Evolutionary conservation across 75 land plant species (phyloP), one percentile per base, ranked within the genome.

Genomic region (Pinus tabuliformis): DNA sequence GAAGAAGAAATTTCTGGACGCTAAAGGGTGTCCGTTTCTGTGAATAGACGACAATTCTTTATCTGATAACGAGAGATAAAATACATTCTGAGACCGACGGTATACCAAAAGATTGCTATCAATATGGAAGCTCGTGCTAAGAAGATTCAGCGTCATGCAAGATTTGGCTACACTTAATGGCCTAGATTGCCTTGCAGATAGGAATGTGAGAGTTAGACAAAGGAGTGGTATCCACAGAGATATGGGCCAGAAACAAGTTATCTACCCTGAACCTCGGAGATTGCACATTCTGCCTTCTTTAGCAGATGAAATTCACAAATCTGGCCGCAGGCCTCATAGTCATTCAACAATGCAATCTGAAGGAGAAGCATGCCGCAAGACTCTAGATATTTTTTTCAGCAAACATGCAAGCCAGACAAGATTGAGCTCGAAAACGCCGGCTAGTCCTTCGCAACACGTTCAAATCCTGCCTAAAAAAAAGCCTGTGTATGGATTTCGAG

Each of bases 321-420:
- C 7, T 66, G 36, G 21, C 24, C 12, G 26, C 26, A 26, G 45
- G 26, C 26, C 0, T 26, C 26, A 26, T 26, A 76, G 78, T 49
- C 18, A 42, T 60, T 37, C 56, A 1, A 16, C 56, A 2, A 24
- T 65, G 30, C 56, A 37, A 60, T 24, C 68, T 17, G 78, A 62
- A 64, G 78, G 78, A 76, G 78, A 76, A 64, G 49, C 78, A 17
- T 45, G 78, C 24, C 70, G 30, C 26, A 72, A 76, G 78, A 76
- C 64, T 62, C 49, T 76, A 21, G 78, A 76, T 28, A 76, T 76
- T 22, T 66, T 76, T 76, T 39, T 76, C 11, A 45, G 26, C 26
- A 26, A 26, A 26, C 0, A 26, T 26, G 26, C 26, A 26, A 26
- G 26, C 26, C 26, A 26, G 26, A 26, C 26, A 26, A 26, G 26